Conservation (phyloP, 768 basidiomycete species). For the Hypholoma fasciculare region DNA sequence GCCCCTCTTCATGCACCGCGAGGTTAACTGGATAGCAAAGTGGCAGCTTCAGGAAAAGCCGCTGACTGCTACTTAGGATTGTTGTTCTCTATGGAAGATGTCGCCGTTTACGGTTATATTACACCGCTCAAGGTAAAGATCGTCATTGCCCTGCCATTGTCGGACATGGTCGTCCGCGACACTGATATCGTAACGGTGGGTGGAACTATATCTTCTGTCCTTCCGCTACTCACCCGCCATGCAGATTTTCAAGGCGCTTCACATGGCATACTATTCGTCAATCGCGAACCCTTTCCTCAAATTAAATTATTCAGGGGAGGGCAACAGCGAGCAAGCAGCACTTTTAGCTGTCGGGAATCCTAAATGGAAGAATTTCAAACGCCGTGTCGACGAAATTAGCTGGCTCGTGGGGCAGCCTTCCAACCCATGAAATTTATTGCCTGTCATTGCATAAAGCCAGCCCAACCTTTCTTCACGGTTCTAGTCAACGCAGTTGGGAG, state of each 20-base stretch:
- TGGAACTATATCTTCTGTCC: background rate
- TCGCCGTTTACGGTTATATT: constrained; percentile 90
- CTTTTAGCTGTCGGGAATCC: constrained; percentile 60
- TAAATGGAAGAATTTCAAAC: constrained; percentile 70
- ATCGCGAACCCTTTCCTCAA: constrained; percentile 87
- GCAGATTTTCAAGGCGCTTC: constrained; percentile 86
- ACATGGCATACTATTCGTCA: constrained; percentile 83
- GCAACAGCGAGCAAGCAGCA: constrained; percentile 49
- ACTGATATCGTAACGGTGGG: constrained; percentile 74
- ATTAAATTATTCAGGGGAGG: constrained; percentile 51
- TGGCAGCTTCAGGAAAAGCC: constrained; percentile 55
- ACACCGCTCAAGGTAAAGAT: constrained; percentile 89
- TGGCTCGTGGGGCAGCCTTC: constrained; percentile 50
- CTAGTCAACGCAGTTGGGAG: constrained; percentile 16
- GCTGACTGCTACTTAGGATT: constrained; percentile 84
- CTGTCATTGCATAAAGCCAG: background rate
- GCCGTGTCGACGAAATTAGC: constrained; percentile 74
- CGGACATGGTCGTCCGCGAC: constrained; percentile 82
- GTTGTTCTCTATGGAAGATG: constrained; percentile 89
- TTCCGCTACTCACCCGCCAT: background rate
- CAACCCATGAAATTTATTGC: constrained; percentile 16
- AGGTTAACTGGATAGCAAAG: constrained; percentile 20
- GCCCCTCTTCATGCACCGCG: constrained; percentile 2
- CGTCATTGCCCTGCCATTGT: constrained; percentile 74
- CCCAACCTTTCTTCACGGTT: constrained; percentile 4